Base-by-base conservation (phyloP, 2,329 filamentous ascomycete genomes). In the Pseudodiploospora longispora region DNA sequence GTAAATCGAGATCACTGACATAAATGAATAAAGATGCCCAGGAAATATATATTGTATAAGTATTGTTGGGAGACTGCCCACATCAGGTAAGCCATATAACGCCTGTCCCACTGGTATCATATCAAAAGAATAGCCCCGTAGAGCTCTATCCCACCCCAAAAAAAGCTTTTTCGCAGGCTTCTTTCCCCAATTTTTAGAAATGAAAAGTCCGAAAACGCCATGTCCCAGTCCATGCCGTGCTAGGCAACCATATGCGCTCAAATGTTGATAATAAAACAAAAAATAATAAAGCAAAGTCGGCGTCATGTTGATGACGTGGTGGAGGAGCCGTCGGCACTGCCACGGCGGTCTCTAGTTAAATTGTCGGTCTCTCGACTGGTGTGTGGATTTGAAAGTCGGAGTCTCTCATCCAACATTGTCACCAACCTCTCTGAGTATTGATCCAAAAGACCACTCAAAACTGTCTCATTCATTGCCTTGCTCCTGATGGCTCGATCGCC, bases 391-490 rank as follows among this genome's bases (percentile, higher is more conserved):
- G 58, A 70, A 31, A 80, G 62, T 38, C 73, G 67, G 41, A 88
- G 71, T 59, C 84, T 85, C 60, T 87, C 81, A 51, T 89, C 84
- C 37, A 90, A 70, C 62, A 88, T 72, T 38, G 72, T 78, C 5
- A 87, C 78, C 39, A 90, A 67, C 47, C 80, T 74, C 55, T 87
- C 83, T 2, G 83, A 86, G 55, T 88, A 88, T 62, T 87, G 79
- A 52, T 88, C 85, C 6, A 90, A 66, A 37, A 89, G 64, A 40
- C 80, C 82, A 35, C 72, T 76, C 31, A 85, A 64, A 40, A 77
- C 68, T 12, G 71, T 74, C 55, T 82, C 79, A 50, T 72, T 77
- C 59, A 80, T 69, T 1, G 69, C 65, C 58, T 72, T 67, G 59
- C 69, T 76, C 50, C 76, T 66, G 47, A 72, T 75, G 5, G 71